phyloP scores from a whole-genome alignment of 2,329 filamentous ascomycete genomes.

The Cyphellophora europaea region DNA sequence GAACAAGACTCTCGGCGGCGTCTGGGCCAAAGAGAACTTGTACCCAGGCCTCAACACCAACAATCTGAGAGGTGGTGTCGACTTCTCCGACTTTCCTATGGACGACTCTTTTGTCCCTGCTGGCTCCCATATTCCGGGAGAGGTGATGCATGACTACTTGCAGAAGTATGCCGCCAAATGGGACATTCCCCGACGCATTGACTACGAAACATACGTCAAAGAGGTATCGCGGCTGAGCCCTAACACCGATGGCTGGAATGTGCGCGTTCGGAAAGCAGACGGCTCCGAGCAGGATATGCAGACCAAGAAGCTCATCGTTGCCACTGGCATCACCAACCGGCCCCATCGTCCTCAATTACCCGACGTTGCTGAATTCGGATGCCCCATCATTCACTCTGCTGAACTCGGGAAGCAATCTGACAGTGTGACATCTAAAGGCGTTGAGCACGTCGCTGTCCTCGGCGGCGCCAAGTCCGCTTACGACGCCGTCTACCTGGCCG shows the following conservation, averaged over 20 bases:
- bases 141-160: slow-evolving; percentile 48
- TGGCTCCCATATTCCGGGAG: slow-evolving; percentile 51
- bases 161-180: slow-evolving; percentile 46
- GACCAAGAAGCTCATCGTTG: slow-evolving; percentile 42
- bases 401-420: slow-evolving; percentile 35
- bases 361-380: slow-evolving; percentile 37
- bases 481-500: slow-evolving; percentile 56
- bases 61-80: slow-evolving; percentile 63
- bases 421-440: slow-evolving; percentile 31
- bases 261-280: slow-evolving; percentile 21
- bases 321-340: slow-evolving; percentile 47
- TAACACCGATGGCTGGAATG: slow-evolving; percentile 33
- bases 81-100: slow-evolving; percentile 69
- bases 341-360: slow-evolving; percentile 38
- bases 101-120: slow-evolving; percentile 41
- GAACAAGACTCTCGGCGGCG: slow-evolving; percentile 44
- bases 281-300: slow-evolving; percentile 15
- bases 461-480: slow-evolving; percentile 57
- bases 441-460: slow-evolving; percentile 42
- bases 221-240: slow-evolving; percentile 34
- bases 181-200: slow-evolving; percentile 38
- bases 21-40: slow-evolving; percentile 58
- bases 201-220: slow-evolving; percentile 44
- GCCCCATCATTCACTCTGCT: slow-evolving; percentile 41
- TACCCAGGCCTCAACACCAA: slow-evolving; percentile 63